phyloP scores from a whole-genome alignment of 2,329 filamentous ascomycete species.

The Aspergillus novofumigatus region DNA sequence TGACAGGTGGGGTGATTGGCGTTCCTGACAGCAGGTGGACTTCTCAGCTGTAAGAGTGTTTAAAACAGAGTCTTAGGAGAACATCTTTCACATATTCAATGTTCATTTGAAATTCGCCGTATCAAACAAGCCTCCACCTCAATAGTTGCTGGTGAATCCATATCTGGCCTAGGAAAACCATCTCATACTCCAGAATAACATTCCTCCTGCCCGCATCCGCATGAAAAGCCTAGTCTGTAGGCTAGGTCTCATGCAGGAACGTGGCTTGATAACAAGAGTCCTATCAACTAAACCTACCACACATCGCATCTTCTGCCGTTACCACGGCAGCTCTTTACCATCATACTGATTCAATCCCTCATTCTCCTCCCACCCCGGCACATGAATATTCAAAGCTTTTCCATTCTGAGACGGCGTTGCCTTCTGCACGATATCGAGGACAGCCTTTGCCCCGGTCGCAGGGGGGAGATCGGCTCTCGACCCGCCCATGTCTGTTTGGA shows the following conservation, averaged over 20 bases:
- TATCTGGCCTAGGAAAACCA: not conserved
- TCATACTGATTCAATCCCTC: constrained; percentile 35
- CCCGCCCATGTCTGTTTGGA: constrained; percentile 44
- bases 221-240: not conserved
- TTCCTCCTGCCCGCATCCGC: not conserved
- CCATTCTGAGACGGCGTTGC: constrained; percentile 40
- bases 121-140: no score
- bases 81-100: no score
- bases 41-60: not conserved
- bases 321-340: constrained; percentile 34
- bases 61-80: not conserved
- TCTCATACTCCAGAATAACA: not conserved
- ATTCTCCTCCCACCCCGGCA: constrained; percentile 36
- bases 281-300: not conserved
- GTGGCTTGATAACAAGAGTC: not conserved
- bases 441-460: constrained; percentile 35
- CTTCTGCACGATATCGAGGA: constrained; percentile 44
- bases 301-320: not conserved
- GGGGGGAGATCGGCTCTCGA: constrained; percentile 40
- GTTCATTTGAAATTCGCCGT: no score
- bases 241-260: not conserved
- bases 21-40: not conserved
- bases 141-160: not conserved
- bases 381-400: constrained; percentile 46
- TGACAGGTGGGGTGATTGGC: not conserved